Conservation (phyloP, 2,329 filamentous ascomycete species). For the Clathrospora elynae region DNA sequence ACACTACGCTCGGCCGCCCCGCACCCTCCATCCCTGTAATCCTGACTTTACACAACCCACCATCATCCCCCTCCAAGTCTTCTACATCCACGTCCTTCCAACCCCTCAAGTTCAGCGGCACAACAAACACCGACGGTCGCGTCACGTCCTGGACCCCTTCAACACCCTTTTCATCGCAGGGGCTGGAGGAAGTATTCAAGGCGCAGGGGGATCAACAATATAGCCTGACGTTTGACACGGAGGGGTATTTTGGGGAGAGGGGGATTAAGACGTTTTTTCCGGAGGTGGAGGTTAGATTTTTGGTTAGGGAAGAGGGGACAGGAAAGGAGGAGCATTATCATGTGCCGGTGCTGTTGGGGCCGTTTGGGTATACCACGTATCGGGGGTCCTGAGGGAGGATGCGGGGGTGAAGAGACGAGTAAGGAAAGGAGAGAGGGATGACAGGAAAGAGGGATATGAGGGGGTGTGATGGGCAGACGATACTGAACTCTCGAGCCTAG, state of each 20-base stretch:
- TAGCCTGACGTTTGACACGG: slow-evolving; percentile 75
- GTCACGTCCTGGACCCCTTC: slow-evolving; percentile 69
- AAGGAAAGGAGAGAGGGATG: too few relatives aligned
- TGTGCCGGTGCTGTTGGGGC: slow-evolving; percentile 76
- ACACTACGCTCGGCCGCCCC: slow-evolving; percentile 75
- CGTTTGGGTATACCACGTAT: slow-evolving; percentile 83
- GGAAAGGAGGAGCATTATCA: slow-evolving; percentile 69
- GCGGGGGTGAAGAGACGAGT: not conserved
- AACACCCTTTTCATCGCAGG: slow-evolving; percentile 50
- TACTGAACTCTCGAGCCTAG: too few relatives aligned
- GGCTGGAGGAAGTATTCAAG: slow-evolving; percentile 46
- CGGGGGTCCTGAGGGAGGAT: slow-evolving; percentile 56
- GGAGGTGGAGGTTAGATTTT: slow-evolving; percentile 61
- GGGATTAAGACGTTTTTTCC: slow-evolving; percentile 62
- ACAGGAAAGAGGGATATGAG: too few relatives aligned
- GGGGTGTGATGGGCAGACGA: too few relatives aligned
- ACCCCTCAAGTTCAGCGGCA: slow-evolving; percentile 61
- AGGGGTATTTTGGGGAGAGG: slow-evolving; percentile 68
- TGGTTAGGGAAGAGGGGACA: slow-evolving; percentile 52
- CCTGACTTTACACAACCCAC: slow-evolving; percentile 56
- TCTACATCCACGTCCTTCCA: slow-evolving; percentile 48
- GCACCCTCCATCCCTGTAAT: slow-evolving; percentile 69
- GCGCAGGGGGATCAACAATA: slow-evolving; percentile 59
- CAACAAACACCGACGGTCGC: slow-evolving; percentile 77
- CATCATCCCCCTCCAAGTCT: slow-evolving; percentile 45